A percentile compares a stretch with the other conserved stretches of the same genome.
Evolutionary conservation across 805 yeast genomes (phyloP).

Genomic region (Pichia gijzeniarum): DNA sequence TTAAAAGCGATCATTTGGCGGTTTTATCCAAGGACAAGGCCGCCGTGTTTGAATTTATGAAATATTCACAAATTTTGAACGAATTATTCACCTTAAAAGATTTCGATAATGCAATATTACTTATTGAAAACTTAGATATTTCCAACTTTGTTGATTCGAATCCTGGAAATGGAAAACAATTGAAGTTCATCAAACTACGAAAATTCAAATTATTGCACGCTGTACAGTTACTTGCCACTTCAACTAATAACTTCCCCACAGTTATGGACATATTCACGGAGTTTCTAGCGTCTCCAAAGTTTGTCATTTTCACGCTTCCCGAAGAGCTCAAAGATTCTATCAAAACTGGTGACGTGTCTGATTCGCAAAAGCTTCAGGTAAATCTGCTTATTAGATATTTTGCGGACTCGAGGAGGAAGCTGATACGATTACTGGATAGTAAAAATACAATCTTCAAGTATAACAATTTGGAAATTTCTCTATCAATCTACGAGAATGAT

Average conservation of each 20-base stretch:
- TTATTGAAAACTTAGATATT: slow-evolving; percentile 32
- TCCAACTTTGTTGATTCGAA: slow-evolving; percentile 15
- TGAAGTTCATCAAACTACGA: slow-evolving; percentile 33
- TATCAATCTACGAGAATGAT: slow-evolving; percentile 31
- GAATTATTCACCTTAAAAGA: slow-evolving; percentile 25
- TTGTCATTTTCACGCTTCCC: slow-evolving; percentile 45
- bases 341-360: neutral
- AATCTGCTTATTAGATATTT: slow-evolving; percentile 39
- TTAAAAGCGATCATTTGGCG: slow-evolving; percentile 17
- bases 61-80: slow-evolving; percentile 26
- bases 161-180: slow-evolving; percentile 15
- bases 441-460: slow-evolving; percentile 33
- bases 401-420: slow-evolving; percentile 48
- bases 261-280: slow-evolving; percentile 43
- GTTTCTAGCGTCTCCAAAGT: slow-evolving; percentile 54
- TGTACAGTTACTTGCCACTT: slow-evolving; percentile 16
- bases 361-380: slow-evolving; percentile 9
- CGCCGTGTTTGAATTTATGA: slow-evolving; percentile 20
- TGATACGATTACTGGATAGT: slow-evolving; percentile 35
- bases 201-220: slow-evolving; percentile 40
- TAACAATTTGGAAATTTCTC: slow-evolving; percentile 40
- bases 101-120: slow-evolving; percentile 39
- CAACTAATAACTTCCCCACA: slow-evolving; percentile 22
- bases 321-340: slow-evolving; percentile 9
- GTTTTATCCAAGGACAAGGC: slow-evolving; percentile 26